Conservation (phyloP, 139 green algal genomes). For the Haematococcus lacustris region DNA sequence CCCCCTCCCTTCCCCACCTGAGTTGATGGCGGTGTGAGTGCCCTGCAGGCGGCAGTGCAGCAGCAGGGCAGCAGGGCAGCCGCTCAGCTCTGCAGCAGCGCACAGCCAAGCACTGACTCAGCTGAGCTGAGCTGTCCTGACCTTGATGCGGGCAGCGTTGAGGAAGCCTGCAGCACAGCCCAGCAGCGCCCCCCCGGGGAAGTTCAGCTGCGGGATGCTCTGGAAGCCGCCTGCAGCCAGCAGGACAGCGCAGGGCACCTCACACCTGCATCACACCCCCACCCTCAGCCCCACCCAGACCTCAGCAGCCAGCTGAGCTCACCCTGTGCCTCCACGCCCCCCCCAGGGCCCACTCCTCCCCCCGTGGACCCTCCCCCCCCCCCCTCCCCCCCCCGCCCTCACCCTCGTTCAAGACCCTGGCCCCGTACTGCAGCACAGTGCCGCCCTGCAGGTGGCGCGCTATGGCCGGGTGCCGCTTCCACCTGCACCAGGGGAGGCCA, state of each 20-base stretch:
- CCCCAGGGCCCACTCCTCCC: too few species aligned
- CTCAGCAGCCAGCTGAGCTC: too few species aligned
- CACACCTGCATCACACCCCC: too few species aligned
- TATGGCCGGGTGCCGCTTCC: conserved; percentile 80
- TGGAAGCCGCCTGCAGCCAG: conserved; percentile 62
- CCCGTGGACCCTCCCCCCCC: too few species aligned
- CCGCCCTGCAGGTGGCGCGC: conserved; percentile 69
- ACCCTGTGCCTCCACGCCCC: too few species aligned
- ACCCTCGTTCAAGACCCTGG: conserved; percentile 85
- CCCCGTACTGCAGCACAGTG: conserved; percentile 85
- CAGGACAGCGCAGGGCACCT: background rate
- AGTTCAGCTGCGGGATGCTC: conserved; percentile 75
- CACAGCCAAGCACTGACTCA: background rate
- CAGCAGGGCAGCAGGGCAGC: background rate
- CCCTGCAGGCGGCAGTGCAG: conserved; percentile 34
- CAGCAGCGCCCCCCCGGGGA: conserved; percentile 86
- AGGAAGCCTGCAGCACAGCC: conserved; percentile 89
- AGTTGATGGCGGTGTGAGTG: conserved; percentile 90
- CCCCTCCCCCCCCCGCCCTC: conserved; percentile 6
- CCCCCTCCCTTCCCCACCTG: too few species aligned
- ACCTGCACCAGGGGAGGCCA: too few species aligned
- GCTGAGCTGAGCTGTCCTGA: too few species aligned
- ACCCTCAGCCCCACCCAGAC: too few species aligned
- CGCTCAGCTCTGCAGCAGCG: background rate
- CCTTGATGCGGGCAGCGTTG: conserved; percentile 93